Percentiles rank a stretch among this genome's conserved stretches.
Evolutionary conservation across 2,329 filamentous ascomycete genomes (phyloP).

Genomic region (Pseudofabraea citricarpa): DNA sequence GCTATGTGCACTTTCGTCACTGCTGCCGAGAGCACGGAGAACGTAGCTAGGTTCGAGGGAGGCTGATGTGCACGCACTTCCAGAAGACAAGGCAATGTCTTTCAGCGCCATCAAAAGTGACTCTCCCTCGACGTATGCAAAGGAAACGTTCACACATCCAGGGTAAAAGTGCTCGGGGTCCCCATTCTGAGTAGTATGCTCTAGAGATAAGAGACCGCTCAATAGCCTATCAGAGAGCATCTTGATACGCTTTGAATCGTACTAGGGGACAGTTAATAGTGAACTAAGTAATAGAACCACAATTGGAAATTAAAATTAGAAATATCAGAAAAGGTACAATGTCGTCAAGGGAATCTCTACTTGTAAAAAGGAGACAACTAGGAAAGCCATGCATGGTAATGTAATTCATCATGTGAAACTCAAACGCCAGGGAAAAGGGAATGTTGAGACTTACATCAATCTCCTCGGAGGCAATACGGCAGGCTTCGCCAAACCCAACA

Average conservation of each 20-base stretch:
- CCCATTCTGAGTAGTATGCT: conserved; percentile 90
- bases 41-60: conserved; percentile 97
- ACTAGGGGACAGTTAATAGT: conserved; percentile 49
- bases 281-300: conserved; percentile 3
- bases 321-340: conserved; percentile 26
- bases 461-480: conserved; percentile 84
- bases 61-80: conserved; percentile 94
- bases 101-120: conserved; percentile 97
- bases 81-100: conserved; percentile 94
- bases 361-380: conserved; percentile 51
- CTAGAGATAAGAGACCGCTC: conserved; percentile 77
- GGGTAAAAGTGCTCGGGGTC: conserved; percentile 82
- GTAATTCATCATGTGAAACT: conserved; percentile 68
- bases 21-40: conserved; percentile 87
- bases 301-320: conserved; percentile 18
- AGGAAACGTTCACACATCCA: conserved; percentile 96
- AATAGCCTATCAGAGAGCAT: conserved; percentile 77
- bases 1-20: conserved; percentile 95
- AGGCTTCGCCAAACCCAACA: conserved; percentile 94
- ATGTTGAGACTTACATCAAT: conserved; percentile 65
- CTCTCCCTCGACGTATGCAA: conserved; percentile 97
- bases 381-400: conserved; percentile 85
- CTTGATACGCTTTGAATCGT: conserved; percentile 83
- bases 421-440: conserved; percentile 8
- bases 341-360: conserved; percentile 30